Evolutionary conservation across 331 rosid genomes (phyloP).

Genomic region (Saraca asoca): DNA sequence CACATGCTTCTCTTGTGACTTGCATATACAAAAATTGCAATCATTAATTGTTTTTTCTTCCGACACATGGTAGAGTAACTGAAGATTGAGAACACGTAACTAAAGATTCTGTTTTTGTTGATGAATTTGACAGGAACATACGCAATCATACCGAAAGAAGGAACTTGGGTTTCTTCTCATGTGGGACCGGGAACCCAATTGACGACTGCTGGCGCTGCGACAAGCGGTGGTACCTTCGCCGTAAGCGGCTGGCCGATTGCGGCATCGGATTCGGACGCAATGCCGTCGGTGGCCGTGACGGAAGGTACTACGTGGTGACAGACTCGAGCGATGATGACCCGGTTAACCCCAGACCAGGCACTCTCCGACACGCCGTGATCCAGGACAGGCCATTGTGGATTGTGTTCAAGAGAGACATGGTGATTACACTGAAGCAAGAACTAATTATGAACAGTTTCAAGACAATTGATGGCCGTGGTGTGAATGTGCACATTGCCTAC

Average conservation of each 20-base stretch:
- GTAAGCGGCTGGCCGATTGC: constrained; percentile 75
- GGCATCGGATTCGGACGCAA: constrained; percentile 92
- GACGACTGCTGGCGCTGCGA: constrained; percentile 99
- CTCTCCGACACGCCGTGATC: constrained; percentile 92
- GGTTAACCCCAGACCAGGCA: constrained; percentile 74
- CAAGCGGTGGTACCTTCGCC: constrained; percentile 61
- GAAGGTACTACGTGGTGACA: constrained; percentile 66
- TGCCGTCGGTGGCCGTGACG: constrained; percentile 90
- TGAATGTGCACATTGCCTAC: constrained; percentile 80
- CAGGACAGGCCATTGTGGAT: constrained; percentile 90
- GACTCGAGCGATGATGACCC: constrained; percentile 68
- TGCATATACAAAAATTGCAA: background rate
- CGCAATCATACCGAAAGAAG: constrained; percentile 72
- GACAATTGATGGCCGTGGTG: constrained; percentile 90
- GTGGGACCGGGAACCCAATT: constrained; percentile 85
- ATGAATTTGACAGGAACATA: constrained; percentile 54
- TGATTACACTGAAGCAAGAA: constrained; percentile 86
- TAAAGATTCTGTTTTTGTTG: background rate
- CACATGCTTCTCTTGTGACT: constrained; percentile 20
- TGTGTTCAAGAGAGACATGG: constrained; percentile 95
- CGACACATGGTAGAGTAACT: too few species aligned
- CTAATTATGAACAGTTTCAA: constrained; percentile 94
- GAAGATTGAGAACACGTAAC: too few species aligned
- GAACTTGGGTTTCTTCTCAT: constrained; percentile 75
- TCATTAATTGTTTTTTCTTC: constrained; percentile 8